Conservation (phyloP, 2,329 filamentous ascomycete species). For the Fusarium protoensiforme region DNA sequence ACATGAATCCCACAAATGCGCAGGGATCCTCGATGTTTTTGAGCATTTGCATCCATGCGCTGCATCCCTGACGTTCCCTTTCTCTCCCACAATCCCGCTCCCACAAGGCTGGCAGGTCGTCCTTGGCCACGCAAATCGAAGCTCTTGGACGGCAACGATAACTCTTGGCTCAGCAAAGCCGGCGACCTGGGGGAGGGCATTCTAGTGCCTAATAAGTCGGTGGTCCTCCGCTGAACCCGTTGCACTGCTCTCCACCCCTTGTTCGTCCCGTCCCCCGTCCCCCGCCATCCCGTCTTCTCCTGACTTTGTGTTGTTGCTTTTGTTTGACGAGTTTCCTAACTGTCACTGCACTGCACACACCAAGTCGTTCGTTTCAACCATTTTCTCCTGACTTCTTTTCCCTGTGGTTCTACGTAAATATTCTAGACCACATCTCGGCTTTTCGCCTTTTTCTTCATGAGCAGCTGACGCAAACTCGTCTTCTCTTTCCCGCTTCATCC, state of each 20-base stretch:
- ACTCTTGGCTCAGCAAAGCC: conserved; percentile 16
- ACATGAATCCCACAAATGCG: conserved; percentile 14
- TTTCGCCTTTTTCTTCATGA: background rate
- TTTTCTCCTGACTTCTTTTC: background rate
- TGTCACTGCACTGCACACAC: background rate
- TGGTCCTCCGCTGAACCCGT: background rate
- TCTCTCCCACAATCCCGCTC: conserved; percentile 24
- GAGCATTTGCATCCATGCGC: background rate
- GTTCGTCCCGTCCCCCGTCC: background rate
- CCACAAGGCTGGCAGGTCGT: background rate
- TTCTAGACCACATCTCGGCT: background rate
- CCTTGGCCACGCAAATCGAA: conserved; percentile 30
- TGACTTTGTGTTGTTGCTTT: conserved; percentile 1
- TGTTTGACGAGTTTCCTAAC: background rate
- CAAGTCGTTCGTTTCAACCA: background rate
- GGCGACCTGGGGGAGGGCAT: background rate
- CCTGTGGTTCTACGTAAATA: background rate
- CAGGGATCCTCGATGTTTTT: conserved; percentile 2
- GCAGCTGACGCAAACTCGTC: background rate
- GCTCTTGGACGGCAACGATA: conserved; percentile 1
- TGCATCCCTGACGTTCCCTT: conserved; percentile 8
- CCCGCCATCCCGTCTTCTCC: background rate
- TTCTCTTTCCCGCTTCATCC: background rate
- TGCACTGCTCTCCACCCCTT: background rate
- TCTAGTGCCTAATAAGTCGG: conserved; percentile 17